Percentiles rank a stretch among this genome's conserved stretches.
phyloP scores from a whole-genome alignment of 768 basidiomycete genomes.

The Kwoniella sp. region DNA sequence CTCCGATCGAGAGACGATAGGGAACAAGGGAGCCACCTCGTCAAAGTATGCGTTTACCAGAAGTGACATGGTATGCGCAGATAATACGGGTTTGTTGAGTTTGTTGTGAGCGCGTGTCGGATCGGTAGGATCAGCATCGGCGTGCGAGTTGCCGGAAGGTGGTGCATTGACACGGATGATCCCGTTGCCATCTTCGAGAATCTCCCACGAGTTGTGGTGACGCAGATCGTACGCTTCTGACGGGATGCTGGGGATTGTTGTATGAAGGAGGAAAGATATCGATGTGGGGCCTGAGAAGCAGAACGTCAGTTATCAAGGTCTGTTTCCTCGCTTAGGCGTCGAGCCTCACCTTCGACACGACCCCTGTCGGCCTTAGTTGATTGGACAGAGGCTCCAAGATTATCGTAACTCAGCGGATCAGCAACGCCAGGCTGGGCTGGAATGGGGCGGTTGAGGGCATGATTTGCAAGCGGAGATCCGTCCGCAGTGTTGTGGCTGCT shows the following conservation, averaged over 20 bases:
- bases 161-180: slow-evolving; percentile 64
- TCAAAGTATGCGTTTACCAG: slow-evolving; percentile 93
- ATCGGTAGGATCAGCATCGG: slow-evolving; percentile 34
- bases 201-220: slow-evolving; percentile 84
- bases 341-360: slow-evolving; percentile 50
- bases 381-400: not conserved
- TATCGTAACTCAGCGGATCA: slow-evolving; percentile 7
- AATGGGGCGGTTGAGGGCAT: not conserved
- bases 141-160: slow-evolving; percentile 27
- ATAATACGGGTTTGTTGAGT: slow-evolving; percentile 45
- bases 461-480: not conserved
- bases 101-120: slow-evolving; percentile 33
- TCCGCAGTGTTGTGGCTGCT: not conserved
- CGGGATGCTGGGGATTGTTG: slow-evolving; percentile 80
- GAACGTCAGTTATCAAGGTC: too few relatives aligned
- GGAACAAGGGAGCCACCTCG: slow-evolving; percentile 78
- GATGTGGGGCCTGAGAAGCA: slow-evolving; percentile 76
- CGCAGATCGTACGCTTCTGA: slow-evolving; percentile 86
- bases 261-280: slow-evolving; percentile 82
- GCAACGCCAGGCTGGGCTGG: not conserved
- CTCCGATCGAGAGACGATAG: slow-evolving; percentile 83
- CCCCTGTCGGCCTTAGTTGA: slow-evolving; percentile 2
- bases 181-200: slow-evolving; percentile 80
- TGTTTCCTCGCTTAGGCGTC: too few relatives aligned
- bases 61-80: slow-evolving; percentile 56